These are phyloP conservation scores for Globisporangium orthogonon DNA, from an alignment of 352 stramenopile species.

Conservation along the genomic window DNA sequence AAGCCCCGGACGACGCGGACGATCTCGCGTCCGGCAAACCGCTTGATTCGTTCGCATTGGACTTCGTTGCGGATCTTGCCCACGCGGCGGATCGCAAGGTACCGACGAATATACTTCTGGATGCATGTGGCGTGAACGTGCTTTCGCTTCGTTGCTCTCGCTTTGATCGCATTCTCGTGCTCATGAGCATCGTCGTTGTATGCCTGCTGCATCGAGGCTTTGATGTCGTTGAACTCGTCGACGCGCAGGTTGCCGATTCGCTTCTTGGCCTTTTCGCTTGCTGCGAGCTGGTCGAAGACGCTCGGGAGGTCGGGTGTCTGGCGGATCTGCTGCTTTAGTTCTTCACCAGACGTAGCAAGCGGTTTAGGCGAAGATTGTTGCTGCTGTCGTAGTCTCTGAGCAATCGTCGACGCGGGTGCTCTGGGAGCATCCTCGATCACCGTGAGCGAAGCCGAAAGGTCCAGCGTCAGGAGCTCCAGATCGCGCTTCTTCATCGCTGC, in stretches of 20 bases:
- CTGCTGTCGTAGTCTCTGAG: conserved; percentile 1
- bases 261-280: conserved; percentile 45
- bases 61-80: conserved; percentile 21
- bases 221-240: conserved; percentile 41
- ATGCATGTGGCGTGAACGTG: conserved; percentile 39
- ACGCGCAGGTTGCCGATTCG: conserved; percentile 30
- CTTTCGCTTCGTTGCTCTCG: conserved; percentile 40
- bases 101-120: conserved; percentile 50
- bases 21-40: conserved; percentile 52
- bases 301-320: conserved; percentile 48
- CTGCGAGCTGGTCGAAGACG: conserved; percentile 75
- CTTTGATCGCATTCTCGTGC: conserved; percentile 42
- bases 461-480: conserved; percentile 19
- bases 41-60: conserved; percentile 36
- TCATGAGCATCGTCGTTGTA: conserved; percentile 36
- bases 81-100: conserved; percentile 34
- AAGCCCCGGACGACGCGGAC: conserved; percentile 55
- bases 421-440: not conserved
- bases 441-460: conserved; percentile 12
- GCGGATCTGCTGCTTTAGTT: conserved; percentile 28
- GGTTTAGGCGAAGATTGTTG: not conserved
- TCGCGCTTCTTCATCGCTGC: conserved; percentile 24
- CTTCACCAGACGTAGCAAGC: conserved; percentile 12
- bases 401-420: not conserved
- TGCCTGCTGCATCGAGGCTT: conserved; percentile 36